phyloP scores from a whole-genome alignment of 306 rosid species.

The Psophocarpus tetragonolobus region DNA sequence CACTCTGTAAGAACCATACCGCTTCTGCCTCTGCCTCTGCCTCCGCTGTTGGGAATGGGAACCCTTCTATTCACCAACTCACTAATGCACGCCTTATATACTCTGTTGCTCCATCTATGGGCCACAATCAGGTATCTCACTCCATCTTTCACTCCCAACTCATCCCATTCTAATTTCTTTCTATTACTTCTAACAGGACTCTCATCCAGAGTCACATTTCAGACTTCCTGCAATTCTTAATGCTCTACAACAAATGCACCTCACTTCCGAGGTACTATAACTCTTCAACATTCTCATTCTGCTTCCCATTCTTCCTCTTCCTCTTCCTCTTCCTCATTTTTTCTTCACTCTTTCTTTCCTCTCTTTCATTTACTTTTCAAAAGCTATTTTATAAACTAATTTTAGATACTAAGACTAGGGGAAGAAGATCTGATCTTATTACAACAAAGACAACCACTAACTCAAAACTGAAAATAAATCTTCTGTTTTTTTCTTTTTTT shows the following conservation, averaged over 20 bases:
- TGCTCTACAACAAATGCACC: conserved; percentile 69
- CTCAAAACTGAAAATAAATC: background rate
- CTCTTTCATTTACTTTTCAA: background rate
- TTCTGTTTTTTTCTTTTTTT: background rate
- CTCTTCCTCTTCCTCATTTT: background rate
- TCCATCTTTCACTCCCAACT: background rate
- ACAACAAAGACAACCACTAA: background rate
- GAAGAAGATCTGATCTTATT: background rate
- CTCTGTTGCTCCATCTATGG: conserved; percentile 92
- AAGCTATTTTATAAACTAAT: background rate
- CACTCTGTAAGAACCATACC: no score
- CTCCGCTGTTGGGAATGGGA: conserved; percentile 34
- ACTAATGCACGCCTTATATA: conserved; percentile 62
- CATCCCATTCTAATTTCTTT: conserved; percentile 25
- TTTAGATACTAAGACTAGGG: background rate
- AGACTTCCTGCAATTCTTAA: conserved; percentile 82
- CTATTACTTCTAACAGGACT: conserved; percentile 57
- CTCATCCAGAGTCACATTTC: conserved; percentile 95
- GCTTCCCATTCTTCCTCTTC: background rate
- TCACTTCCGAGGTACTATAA: conserved; percentile 68
- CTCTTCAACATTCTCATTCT: background rate
- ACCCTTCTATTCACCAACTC: conserved; percentile 42
- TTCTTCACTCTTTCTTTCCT: background rate
- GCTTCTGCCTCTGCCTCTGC: no score
- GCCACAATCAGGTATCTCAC: conserved; percentile 77